Evolutionary conservation across 192 early-diverging fungal species (phyloP).

Genomic region (Mortierella claussenii): DNA sequence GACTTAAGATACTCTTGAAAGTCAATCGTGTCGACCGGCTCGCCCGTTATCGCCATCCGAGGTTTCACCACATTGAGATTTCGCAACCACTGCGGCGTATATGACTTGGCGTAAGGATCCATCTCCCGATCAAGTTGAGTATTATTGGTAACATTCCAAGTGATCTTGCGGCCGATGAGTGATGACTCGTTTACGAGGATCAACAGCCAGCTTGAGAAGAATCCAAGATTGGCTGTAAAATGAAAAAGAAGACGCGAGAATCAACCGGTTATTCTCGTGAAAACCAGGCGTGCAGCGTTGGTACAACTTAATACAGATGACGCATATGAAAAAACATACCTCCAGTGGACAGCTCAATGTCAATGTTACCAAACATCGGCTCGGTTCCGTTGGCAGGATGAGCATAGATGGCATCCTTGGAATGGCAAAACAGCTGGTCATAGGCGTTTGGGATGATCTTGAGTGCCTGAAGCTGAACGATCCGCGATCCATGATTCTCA

Average conservation of each 20-base stretch:
- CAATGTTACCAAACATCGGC: slow-evolving; percentile 52
- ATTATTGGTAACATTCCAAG: slow-evolving; percentile 51
- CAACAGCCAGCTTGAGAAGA: slow-evolving; percentile 46
- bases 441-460: slow-evolving; percentile 40
- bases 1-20: slow-evolving; percentile 38
- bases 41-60: slow-evolving; percentile 38
- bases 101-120: slow-evolving; percentile 45
- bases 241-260: background rate
- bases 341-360: slow-evolving; percentile 29
- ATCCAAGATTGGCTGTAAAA: slow-evolving; percentile 38
- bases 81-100: slow-evolving; percentile 27
- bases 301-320: background rate
- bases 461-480: slow-evolving; percentile 34
- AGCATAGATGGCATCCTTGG: slow-evolving; percentile 20
- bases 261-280: background rate
- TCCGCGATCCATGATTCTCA: slow-evolving; percentile 37
- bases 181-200: slow-evolving; percentile 46
- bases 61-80: slow-evolving; percentile 34
- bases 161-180: slow-evolving; percentile 39
- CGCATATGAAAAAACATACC: slow-evolving; percentile 4
- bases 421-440: slow-evolving; percentile 28
- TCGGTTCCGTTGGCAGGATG: slow-evolving; percentile 46
- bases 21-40: slow-evolving; percentile 39
- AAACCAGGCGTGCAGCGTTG: background rate
- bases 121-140: slow-evolving; percentile 45